Percentiles rank a stretch among this genome's conserved stretches.
phyloP scores from a whole-genome alignment of 108 stramenopile genomes.

The Stephanodiscus triporus region DNA sequence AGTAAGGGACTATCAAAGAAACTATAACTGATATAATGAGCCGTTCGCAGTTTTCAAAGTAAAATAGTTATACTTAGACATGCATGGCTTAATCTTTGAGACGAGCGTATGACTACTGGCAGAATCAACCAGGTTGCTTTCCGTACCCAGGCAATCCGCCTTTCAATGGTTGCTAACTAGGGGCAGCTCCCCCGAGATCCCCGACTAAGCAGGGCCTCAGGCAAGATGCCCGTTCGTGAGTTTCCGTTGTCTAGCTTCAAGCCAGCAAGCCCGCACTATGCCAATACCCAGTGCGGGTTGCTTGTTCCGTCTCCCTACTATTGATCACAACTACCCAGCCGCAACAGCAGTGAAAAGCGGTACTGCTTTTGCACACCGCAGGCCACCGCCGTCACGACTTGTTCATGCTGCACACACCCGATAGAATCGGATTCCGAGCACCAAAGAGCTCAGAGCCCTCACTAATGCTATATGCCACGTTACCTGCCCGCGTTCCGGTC shows the following conservation, averaged over 20 bases:
- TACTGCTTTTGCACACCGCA: background rate
- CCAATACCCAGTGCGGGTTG: constrained; percentile 13
- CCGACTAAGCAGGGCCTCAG: constrained; percentile 2
- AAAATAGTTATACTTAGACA: constrained; percentile 98
- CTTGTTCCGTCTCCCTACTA: constrained; percentile 11
- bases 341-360: constrained; percentile 9
- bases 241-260: constrained; percentile 22
- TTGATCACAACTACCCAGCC: constrained; percentile 9
- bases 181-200: constrained; percentile 13
- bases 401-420: constrained; percentile 13
- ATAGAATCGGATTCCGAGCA: constrained; percentile 5
- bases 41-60: constrained; percentile 92
- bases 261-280: constrained; percentile 17
- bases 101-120: constrained; percentile 99
- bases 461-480: constrained; percentile 2
- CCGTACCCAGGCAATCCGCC: constrained; percentile 2
- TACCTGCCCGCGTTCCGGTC: too few relatives aligned
- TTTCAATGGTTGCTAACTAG: constrained; percentile 17
- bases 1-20: constrained; percentile 99
- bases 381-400: constrained; percentile 13
- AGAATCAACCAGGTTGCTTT: constrained; percentile 99
- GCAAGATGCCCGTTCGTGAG: constrained; percentile 12
- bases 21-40: constrained; percentile 99
- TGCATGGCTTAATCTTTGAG: constrained; percentile 99
- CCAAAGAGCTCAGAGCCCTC: constrained; percentile 11